Base-by-base conservation (phyloP, 2,329 filamentous ascomycete species). In the Calonectria hawksworthii region DNA sequence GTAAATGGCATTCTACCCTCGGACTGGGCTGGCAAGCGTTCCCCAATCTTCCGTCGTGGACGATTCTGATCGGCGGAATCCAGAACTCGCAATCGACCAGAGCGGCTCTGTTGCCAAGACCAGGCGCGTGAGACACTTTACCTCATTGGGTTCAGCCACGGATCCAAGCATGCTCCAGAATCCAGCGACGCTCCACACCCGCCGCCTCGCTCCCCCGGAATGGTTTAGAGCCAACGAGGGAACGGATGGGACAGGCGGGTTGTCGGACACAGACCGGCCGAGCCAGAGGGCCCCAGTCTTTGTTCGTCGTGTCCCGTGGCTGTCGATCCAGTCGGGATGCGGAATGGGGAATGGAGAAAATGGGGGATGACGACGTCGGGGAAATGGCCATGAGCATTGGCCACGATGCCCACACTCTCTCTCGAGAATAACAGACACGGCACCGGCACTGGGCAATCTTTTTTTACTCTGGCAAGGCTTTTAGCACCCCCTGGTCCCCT, bases 131-230 rank as follows among this genome's bases (percentile, higher is more conserved):
- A 73, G 70, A 64, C 65, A 73, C 70, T 47, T 64, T 63, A 26
- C 70, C 68, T 23, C 3, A 64, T 73, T 41, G 21, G 70, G 70
- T 34, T 36, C 44, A 21, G 21, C 32, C 54, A 56, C 63, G 36
- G 52, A 66, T 73, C 64, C 64, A 63, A 72, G 34, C 47, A 63
- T 68, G 67, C 52, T 69, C 70, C 70, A 68, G 56, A 68, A 68
- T 68, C 56, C 70, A 69, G 41, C 41, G 32, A 52, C 32, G 54
- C 65, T 65, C 65, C 70, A 73, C 70, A 73, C 70, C 34, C 65
- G 70, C 63, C 26, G 70, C 70, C 47, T 64, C 56, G 56, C 63
- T 36, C 36, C 41, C 36, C 63, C 47, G 54, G 54, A 68, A 68
- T 16, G 47, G 64, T 32, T 67, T 68, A 68, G 64, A 63, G 56